phyloP scores from a whole-genome alignment of 2,329 filamentous ascomycete genomes.

The Neofusicoccum sp. region DNA sequence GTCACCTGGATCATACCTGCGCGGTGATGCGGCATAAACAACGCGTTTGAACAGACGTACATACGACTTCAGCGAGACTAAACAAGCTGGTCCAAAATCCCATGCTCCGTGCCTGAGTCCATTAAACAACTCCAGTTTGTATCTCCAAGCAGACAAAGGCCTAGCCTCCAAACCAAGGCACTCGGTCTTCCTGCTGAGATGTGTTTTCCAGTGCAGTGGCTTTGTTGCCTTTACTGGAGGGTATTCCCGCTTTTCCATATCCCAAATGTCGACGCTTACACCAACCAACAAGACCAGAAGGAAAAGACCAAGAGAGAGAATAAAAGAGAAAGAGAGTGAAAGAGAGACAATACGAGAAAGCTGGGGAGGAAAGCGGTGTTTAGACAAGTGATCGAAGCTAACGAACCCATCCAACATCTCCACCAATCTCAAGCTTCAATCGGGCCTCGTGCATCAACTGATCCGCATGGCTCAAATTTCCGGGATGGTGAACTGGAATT shows the following conservation, averaged over 20 bases:
- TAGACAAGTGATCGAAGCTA: not conserved
- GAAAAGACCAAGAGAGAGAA: not conserved
- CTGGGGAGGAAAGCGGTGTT: not conserved
- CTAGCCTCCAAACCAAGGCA: too few species aligned
- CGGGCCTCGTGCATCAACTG: not conserved
- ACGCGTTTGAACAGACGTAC: too few species aligned
- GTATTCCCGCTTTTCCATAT: constrained; percentile 10
- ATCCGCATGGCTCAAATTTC: not conserved
- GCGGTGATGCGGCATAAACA: too few species aligned
- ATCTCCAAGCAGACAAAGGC: too few species aligned
- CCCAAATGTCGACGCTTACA: not conserved
- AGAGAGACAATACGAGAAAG: not conserved
- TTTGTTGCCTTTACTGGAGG: not conserved
- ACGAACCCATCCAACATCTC: not conserved
- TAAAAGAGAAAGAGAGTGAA: not conserved
- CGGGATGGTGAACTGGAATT: constrained; percentile 23
- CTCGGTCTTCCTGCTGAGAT: too few species aligned
- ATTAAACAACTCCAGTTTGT: too few species aligned
- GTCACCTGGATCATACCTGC: too few species aligned
- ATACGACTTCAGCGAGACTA: too few species aligned
- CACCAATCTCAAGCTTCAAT: not conserved
- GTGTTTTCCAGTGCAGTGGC: too few species aligned
- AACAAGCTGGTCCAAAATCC: too few species aligned
- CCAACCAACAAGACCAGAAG: not conserved
- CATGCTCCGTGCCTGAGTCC: too few species aligned